phyloP scores from a whole-genome alignment of 768 basidiomycete genomes.

The Macrolepiota fuliginosa region DNA sequence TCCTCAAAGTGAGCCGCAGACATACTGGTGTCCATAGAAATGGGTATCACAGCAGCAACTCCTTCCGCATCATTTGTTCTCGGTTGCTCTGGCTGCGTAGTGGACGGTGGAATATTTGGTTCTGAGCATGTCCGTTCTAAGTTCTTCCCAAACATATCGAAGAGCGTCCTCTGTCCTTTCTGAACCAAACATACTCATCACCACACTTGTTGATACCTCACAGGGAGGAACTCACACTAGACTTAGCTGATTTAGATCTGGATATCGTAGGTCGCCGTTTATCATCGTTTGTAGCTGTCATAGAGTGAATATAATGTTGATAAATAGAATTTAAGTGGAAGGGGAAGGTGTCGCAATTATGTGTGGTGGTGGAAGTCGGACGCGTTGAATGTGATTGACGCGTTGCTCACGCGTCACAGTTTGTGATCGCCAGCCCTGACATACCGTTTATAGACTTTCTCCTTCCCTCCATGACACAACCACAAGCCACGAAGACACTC shows the following conservation, averaged over 20 bases:
- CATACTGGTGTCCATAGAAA: neutral
- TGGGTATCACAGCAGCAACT: neutral
- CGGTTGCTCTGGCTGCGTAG: neutral
- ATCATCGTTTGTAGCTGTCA: slow-evolving; percentile 1
- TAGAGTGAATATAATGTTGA: neutral
- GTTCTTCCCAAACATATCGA: slow-evolving; percentile 35
- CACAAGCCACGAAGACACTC: neutral
- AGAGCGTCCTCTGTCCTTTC: slow-evolving; percentile 37
- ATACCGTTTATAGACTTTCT: neutral
- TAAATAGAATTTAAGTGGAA: neutral
- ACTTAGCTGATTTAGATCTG: slow-evolving; percentile 8
- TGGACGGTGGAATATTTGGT: neutral
- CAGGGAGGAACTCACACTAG: neutral
- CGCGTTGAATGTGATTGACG: slow-evolving; percentile 7
- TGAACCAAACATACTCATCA: slow-evolving; percentile 6
- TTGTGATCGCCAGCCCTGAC: slow-evolving; percentile 2
- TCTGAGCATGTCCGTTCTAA: neutral
- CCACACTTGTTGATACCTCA: neutral
- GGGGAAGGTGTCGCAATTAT: neutral
- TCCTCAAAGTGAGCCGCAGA: neutral
- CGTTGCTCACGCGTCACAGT: slow-evolving; percentile 12
- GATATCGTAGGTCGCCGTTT: neutral
- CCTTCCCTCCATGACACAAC: slow-evolving; percentile 9
- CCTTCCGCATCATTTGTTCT: neutral
- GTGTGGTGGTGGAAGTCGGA: neutral